Evolutionary conservation across 768 basidiomycete genomes (phyloP).

Genomic region (Termitomyces sp.): DNA sequence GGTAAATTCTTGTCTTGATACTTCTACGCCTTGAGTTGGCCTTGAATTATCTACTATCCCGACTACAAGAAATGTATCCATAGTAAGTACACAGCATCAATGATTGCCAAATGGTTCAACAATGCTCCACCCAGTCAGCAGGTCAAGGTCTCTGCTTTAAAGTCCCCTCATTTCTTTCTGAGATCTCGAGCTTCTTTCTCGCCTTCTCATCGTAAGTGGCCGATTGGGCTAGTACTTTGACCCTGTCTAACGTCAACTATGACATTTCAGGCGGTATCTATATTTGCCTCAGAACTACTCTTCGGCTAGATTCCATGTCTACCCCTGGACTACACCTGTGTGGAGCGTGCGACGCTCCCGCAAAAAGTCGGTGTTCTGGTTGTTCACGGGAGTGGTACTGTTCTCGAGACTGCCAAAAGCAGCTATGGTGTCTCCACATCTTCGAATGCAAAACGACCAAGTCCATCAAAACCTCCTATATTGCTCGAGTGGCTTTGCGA

Average conservation of each 20-base stretch:
- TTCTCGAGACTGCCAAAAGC: conserved; percentile 24
- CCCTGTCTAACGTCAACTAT: neutral
- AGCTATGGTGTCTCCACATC: conserved; percentile 27
- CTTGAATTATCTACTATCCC: too few species aligned
- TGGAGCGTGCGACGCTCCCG: conserved; percentile 7
- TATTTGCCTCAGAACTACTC: neutral
- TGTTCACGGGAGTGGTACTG: conserved; percentile 31
- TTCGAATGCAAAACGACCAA: conserved; percentile 25
- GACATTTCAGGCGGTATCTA: neutral
- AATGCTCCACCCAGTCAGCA: neutral
- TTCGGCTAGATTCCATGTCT: neutral
- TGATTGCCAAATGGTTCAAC: neutral
- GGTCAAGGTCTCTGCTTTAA: neutral
- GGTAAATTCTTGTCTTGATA: too few species aligned
- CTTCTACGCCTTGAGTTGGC: too few species aligned
- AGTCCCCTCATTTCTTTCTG: neutral
- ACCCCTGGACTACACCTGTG: neutral
- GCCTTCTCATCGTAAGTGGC: neutral
- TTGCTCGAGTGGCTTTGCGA: conserved; percentile 22
- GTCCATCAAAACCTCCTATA: conserved; percentile 26
- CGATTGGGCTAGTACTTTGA: neutral
- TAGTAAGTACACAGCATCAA: neutral
- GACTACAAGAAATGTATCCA: too few species aligned
- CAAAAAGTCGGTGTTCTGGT: conserved; percentile 15
- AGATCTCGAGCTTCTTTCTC: neutral